Evolutionary conservation across 495 filamentous ascomycete species (phyloP).

Genomic region (Daldinia grandis): DNA sequence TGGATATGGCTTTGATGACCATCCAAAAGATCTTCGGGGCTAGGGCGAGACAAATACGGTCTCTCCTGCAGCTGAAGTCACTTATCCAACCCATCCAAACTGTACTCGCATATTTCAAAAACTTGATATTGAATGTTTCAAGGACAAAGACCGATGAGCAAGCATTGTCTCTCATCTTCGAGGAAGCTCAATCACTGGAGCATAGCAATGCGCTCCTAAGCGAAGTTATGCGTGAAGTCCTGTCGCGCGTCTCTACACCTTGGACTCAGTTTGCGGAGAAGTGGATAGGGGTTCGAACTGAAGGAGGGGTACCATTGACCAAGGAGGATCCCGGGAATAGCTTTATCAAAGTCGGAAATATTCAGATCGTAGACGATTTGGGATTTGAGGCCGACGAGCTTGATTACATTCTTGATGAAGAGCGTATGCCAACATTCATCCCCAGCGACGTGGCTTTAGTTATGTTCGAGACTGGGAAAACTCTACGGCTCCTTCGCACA

Average conservation of each 20-base stretch:
- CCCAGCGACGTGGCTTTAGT: slow-evolving; percentile 67
- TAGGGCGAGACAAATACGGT: slow-evolving; percentile 52
- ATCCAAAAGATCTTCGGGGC: slow-evolving; percentile 65
- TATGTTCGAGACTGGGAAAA: slow-evolving; percentile 81
- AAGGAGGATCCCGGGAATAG: slow-evolving; percentile 55
- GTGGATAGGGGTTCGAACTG: slow-evolving; percentile 77
- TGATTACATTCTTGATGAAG: slow-evolving; percentile 68
- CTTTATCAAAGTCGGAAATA: slow-evolving; percentile 71
- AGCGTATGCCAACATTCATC: slow-evolving; percentile 73
- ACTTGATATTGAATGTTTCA: slow-evolving; percentile 65
- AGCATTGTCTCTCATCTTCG: slow-evolving; percentile 72
- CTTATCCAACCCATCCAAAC: slow-evolving; percentile 70
- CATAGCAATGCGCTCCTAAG: slow-evolving; percentile 68
- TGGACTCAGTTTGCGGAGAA: slow-evolving; percentile 77
- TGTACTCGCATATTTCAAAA: slow-evolving; percentile 68
- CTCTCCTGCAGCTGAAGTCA: slow-evolving; percentile 73
- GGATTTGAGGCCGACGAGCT: slow-evolving; percentile 59
- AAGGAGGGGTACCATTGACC: slow-evolving; percentile 57
- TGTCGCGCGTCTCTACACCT: slow-evolving; percentile 69
- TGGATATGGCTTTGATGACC: slow-evolving; percentile 62
- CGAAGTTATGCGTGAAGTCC: slow-evolving; percentile 69
- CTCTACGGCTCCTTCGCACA: slow-evolving; percentile 73
- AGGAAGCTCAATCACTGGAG: slow-evolving; percentile 69
- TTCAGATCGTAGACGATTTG: slow-evolving; percentile 62
- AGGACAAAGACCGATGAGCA: slow-evolving; percentile 69